These are phyloP conservation scores for Schwanniomyces polymorphus DNA, from an alignment of 805 yeast genomes.

Conservation along the genomic window DNA sequence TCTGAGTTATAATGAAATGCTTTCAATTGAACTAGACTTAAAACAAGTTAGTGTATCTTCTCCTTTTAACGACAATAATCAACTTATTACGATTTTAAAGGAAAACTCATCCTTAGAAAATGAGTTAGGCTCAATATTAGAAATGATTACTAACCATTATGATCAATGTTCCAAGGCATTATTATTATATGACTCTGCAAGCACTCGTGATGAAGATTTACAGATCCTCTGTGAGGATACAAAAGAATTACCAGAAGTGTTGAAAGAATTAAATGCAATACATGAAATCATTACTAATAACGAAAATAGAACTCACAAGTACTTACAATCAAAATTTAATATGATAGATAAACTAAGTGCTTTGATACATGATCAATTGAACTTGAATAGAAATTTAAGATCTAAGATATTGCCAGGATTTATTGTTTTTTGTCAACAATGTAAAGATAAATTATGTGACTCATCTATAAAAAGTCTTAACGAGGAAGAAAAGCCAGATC, in stretches of 20 bases:
- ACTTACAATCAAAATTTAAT: conserved; percentile 12
- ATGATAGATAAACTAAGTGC: conserved; percentile 13
- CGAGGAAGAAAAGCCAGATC: conserved; percentile 7
- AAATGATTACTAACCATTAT: conserved; percentile 75
- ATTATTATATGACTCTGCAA: conserved; percentile 23
- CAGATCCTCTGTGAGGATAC: conserved; percentile 53
- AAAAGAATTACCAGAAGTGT: conserved; percentile 56
- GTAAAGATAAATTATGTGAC: conserved; percentile 11
- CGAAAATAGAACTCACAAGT: conserved; percentile 28
- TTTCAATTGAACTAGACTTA: conserved; percentile 15
- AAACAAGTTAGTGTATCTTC: conserved; percentile 7
- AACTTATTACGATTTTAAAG: conserved; percentile 23
- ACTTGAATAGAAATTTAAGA: conserved; percentile 20
- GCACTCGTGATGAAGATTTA: conserved; percentile 27
- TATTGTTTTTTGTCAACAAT: conserved; percentile 16
- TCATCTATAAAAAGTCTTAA: conserved; percentile 1
- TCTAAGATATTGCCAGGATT: conserved; percentile 23
- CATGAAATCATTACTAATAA: conserved; percentile 36
- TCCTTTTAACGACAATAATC: conserved; percentile 13
- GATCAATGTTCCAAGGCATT: conserved; percentile 69
- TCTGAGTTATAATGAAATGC: conserved; percentile 18
- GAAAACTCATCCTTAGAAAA: conserved; percentile 56
- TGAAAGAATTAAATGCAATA: conserved; percentile 43
- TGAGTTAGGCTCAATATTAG: conserved; percentile 68
- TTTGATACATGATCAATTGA: conserved; percentile 14